Conservation (phyloP, 257 asterid genomes). For the Eustoma russellianum region DNA sequence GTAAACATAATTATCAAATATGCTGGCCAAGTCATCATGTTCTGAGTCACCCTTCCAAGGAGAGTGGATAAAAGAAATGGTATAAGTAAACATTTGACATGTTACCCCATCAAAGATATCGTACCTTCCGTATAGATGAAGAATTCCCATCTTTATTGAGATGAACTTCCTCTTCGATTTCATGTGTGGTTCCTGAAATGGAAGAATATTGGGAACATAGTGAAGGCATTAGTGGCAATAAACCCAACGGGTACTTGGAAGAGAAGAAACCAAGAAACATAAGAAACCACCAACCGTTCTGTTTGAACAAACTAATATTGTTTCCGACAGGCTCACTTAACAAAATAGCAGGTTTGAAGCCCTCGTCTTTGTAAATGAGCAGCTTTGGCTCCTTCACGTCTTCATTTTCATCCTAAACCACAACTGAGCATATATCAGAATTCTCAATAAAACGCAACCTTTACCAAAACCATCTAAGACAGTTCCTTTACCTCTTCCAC, state of each 20-base stretch:
- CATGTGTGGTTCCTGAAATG: conserved; percentile 41
- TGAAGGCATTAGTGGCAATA: neutral
- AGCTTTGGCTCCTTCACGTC: conserved; percentile 51
- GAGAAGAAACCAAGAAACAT: conserved; percentile 3
- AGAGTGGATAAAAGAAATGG: too few species aligned
- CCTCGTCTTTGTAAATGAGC: conserved; percentile 59
- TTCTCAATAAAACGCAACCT: neutral
- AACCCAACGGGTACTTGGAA: neutral
- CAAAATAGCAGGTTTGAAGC: conserved; percentile 29
- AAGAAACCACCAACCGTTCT: conserved; percentile 45
- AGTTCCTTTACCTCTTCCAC: conserved; percentile 50
- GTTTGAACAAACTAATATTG: conserved; percentile 15
- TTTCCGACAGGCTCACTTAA: conserved; percentile 21
- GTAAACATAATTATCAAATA: too few species aligned
- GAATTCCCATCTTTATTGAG: conserved; percentile 19
- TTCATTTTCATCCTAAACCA: conserved; percentile 44
- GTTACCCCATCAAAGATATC: conserved; percentile 1
- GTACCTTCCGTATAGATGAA: conserved; percentile 34
- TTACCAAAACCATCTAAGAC: neutral
- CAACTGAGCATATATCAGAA: neutral
- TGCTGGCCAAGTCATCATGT: too few species aligned
- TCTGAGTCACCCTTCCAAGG: too few species aligned
- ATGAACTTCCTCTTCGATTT: conserved; percentile 18
- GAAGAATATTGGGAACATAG: conserved; percentile 8
- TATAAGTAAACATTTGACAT: too few species aligned